Evolutionary conservation across 805 yeast genomes (phyloP).

Genomic region (Teunomyces aglyptinius): DNA sequence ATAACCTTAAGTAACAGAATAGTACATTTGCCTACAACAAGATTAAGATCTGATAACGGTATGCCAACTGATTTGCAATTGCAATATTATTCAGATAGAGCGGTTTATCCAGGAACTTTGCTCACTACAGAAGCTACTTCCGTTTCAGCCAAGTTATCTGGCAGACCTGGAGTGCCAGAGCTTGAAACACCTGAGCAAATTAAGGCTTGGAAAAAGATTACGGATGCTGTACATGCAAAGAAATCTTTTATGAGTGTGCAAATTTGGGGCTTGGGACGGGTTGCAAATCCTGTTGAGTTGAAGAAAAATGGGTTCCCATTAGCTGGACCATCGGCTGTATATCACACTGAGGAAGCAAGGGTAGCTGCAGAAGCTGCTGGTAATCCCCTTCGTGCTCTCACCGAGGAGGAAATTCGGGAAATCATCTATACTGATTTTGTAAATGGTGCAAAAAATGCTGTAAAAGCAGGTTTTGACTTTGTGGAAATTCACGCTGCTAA

Average conservation of each 20-base stretch:
- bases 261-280: slow-evolving; percentile 18
- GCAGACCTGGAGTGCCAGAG: slow-evolving; percentile 11
- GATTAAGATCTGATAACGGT: slow-evolving; percentile 40
- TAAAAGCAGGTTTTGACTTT: slow-evolving; percentile 39
- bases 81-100: slow-evolving; percentile 56
- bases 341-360: slow-evolving; percentile 20
- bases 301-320: slow-evolving; percentile 19
- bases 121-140: slow-evolving; percentile 43
- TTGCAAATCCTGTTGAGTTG: slow-evolving; percentile 24
- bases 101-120: slow-evolving; percentile 55
- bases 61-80: slow-evolving; percentile 47
- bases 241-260: slow-evolving; percentile 13
- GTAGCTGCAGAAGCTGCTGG: slow-evolving; percentile 29
- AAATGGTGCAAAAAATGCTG: slow-evolving; percentile 23
- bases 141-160: slow-evolving; percentile 33
- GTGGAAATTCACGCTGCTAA: slow-evolving; percentile 44
- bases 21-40: slow-evolving; percentile 53
- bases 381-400: slow-evolving; percentile 16
- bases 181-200: slow-evolving; percentile 25
- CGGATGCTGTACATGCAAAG: slow-evolving; percentile 15
- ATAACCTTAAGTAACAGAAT: slow-evolving; percentile 38
- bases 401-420: slow-evolving; percentile 21
- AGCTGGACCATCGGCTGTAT: slow-evolving; percentile 17
- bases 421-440: slow-evolving; percentile 19
- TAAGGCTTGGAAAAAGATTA: slow-evolving; percentile 22